phyloP scores from a whole-genome alignment of 495 filamentous ascomycete genomes.

The Xylaria flabelliformis region DNA sequence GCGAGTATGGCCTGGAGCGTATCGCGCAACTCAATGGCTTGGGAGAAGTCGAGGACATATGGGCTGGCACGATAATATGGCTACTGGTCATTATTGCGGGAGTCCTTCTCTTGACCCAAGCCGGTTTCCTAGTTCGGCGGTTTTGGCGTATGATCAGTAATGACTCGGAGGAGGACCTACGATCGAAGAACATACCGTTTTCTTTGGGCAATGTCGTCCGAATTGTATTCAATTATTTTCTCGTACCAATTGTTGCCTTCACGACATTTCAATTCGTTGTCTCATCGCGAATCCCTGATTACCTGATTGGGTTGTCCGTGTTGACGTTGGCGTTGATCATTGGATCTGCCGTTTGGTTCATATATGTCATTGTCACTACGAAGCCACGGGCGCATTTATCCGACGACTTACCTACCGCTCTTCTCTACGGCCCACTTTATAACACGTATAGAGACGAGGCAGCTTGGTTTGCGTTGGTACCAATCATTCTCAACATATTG shows the following conservation, averaged over 20 bases:
- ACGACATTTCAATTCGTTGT: slow-evolving; percentile 93
- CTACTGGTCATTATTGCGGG: slow-evolving; percentile 73
- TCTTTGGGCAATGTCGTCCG: slow-evolving; percentile 85
- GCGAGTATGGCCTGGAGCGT: slow-evolving; percentile 76
- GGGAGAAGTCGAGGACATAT: slow-evolving; percentile 76
- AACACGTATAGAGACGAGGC: slow-evolving; percentile 96
- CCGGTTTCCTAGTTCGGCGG: slow-evolving; percentile 78
- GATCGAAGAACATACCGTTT: slow-evolving; percentile 92
- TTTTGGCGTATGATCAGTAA: slow-evolving; percentile 68
- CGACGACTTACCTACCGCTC: slow-evolving; percentile 87
- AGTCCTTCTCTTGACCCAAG: slow-evolving; percentile 74
- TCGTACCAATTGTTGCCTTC: slow-evolving; percentile 82
- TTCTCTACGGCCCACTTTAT: slow-evolving; percentile 94
- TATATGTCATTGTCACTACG: slow-evolving; percentile 78
- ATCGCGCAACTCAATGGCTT: slow-evolving; percentile 88
- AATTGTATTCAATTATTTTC: slow-evolving; percentile 88
- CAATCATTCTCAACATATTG: slow-evolving; percentile 79
- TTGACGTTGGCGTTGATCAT: slow-evolving; percentile 74
- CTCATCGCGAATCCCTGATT: slow-evolving; percentile 66
- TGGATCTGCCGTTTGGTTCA: slow-evolving; percentile 76
- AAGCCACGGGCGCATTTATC: slow-evolving; percentile 86
- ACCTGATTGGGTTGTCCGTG: slow-evolving; percentile 73
- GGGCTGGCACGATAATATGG: slow-evolving; percentile 91
- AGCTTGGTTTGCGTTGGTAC: slow-evolving; percentile 81
- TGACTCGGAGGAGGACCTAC: slow-evolving; percentile 83